A percentile compares a stretch with the other conserved stretches of the same genome.
These are phyloP conservation scores for Penicillium sp. DNA, from an alignment of 2,329 filamentous ascomycete genomes.

Conservation along the genomic window DNA sequence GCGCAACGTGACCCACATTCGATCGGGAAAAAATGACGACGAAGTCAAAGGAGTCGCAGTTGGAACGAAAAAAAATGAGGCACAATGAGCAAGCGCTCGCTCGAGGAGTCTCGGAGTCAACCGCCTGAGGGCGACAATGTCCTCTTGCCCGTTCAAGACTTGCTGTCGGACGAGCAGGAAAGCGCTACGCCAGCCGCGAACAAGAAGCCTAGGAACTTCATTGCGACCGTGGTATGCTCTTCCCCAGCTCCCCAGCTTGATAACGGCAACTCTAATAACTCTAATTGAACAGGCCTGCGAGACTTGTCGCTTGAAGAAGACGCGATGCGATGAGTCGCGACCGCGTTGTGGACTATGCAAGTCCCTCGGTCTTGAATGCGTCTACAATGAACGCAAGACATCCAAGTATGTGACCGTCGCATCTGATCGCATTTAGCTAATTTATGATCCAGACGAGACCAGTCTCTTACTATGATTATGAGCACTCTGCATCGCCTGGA, in stretches of 20 bases:
- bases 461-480: conserved; percentile 52
- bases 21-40: conserved; percentile 2
- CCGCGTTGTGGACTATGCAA: conserved; percentile 51
- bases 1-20: conserved; percentile 1
- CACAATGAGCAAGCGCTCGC: conserved; percentile 38
- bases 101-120: conserved; percentile 29
- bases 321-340: conserved; percentile 52
- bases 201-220: conserved; percentile 38
- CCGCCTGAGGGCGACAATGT: conserved; percentile 26
- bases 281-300: conserved; percentile 46
- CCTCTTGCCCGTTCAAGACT: conserved; percentile 30
- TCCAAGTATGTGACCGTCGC: conserved; percentile 43
- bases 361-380: conserved; percentile 46
- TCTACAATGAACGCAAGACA: conserved; percentile 50
- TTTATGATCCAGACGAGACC: conserved; percentile 42
- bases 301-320: conserved; percentile 51
- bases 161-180: conserved; percentile 32
- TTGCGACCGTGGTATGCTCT: conserved; percentile 34
- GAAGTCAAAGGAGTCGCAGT: not conserved
- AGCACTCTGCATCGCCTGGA: conserved; percentile 52
- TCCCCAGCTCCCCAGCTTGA: not conserved
- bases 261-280: too few relatives aligned
- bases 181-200: conserved; percentile 16
- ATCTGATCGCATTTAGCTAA: not conserved
- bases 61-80: conserved; percentile 21